Percentiles rank a stretch among this genome's conserved stretches.
Evolutionary conservation across 176 grass and related monocot genomes (phyloP).

Genomic region (Thinopyrum elongatum): DNA sequence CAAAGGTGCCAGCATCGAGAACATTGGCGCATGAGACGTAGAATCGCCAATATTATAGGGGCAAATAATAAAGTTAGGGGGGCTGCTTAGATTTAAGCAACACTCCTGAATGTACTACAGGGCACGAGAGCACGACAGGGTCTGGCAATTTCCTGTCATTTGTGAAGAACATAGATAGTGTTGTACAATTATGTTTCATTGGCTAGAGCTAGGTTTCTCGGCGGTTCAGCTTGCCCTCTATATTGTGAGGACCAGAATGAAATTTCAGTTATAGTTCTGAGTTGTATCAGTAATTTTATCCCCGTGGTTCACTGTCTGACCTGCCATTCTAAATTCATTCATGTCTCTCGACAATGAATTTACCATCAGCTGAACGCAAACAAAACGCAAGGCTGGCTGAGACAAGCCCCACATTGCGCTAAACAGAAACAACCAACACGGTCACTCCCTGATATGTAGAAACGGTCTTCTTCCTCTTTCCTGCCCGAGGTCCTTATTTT

Average conservation of each 20-base stretch:
- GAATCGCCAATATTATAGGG: background rate
- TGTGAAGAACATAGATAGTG: background rate
- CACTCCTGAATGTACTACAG: background rate
- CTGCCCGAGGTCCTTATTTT: too few relatives aligned
- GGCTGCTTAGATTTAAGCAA: background rate
- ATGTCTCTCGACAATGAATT: too few relatives aligned
- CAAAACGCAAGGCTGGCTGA: too few relatives aligned
- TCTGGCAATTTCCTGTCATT: background rate
- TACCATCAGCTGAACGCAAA: too few relatives aligned
- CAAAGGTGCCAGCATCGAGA: slow-evolving; percentile 72
- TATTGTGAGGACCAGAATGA: slow-evolving; percentile 5
- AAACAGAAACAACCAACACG: too few relatives aligned
- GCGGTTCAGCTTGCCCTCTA: background rate
- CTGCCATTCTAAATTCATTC: too few relatives aligned
- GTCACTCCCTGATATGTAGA: too few relatives aligned
- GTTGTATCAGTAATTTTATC: background rate
- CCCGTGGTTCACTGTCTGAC: too few relatives aligned
- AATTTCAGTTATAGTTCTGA: background rate
- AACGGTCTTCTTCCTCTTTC: too few relatives aligned
- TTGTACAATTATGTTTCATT: background rate
- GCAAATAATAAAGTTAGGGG: background rate
- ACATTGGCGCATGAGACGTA: slow-evolving; percentile 64
- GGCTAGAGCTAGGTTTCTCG: background rate
- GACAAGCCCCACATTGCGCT: too few relatives aligned
- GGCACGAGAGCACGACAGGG: background rate